Percentiles rank a stretch among this genome's conserved stretches.
Conservation (phyloP, 176 grass and related monocot genomes). For the Triticum dicoccoides region DNA sequence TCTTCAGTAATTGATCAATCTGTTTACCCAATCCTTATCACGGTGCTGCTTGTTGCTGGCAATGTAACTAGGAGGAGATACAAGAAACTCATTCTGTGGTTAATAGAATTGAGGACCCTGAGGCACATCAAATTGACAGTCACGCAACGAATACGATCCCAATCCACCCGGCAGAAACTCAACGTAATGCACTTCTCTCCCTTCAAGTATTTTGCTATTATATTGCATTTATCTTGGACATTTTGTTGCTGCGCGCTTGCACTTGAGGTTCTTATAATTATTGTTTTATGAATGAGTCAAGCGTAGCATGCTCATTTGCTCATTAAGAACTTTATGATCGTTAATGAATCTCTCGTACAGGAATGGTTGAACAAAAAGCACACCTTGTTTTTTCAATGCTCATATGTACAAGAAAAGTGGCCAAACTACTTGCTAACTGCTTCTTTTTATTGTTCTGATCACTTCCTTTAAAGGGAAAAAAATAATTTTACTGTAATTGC, state of each 20-base stretch:
- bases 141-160: not conserved
- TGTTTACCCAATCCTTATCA: not conserved
- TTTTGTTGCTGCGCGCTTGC: not conserved
- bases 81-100: slow-evolving; percentile 8
- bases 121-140: slow-evolving; percentile 20
- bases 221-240: not conserved
- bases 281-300: not conserved
- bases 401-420: not conserved
- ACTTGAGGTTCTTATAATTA: not conserved
- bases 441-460: not conserved
- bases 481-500: slow-evolving; percentile 3
- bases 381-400: slow-evolving; percentile 7
- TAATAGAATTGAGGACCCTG: not conserved
- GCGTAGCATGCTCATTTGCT: not conserved
- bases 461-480: not conserved
- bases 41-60: slow-evolving; percentile 1
- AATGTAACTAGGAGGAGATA: slow-evolving; percentile 31
- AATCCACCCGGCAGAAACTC: not conserved
- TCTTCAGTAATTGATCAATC: slow-evolving; percentile 7
- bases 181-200: slow-evolving; percentile 26
- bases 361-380: not conserved
- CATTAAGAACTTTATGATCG: not conserved
- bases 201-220: not conserved
- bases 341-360: not conserved
- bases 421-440: not conserved